Conservation (phyloP, 2,329 filamentous ascomycete genomes). For the Trichoderma lentiforme region DNA sequence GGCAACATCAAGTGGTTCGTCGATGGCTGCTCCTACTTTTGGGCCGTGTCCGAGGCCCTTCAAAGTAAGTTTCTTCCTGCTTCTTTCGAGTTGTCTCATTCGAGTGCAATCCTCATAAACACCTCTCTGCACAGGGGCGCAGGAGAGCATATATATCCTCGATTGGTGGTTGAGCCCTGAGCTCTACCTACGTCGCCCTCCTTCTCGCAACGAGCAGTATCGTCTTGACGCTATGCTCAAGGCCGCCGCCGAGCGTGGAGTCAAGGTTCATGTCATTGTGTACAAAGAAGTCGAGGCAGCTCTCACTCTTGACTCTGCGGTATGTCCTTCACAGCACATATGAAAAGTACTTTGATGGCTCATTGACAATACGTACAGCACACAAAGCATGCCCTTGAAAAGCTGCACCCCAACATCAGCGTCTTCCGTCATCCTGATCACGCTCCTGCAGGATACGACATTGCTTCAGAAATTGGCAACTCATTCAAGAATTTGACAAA, state of each 20-base stretch:
- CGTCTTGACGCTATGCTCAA: slow-evolving; percentile 79
- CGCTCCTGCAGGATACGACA: slow-evolving; percentile 65
- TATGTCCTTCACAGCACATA: slow-evolving; percentile 33
- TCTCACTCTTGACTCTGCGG: slow-evolving; percentile 56
- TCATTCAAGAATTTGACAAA: slow-evolving; percentile 50
- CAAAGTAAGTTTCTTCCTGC: slow-evolving; percentile 48
- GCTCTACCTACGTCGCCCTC: slow-evolving; percentile 79
- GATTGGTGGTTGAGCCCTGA: slow-evolving; percentile 92
- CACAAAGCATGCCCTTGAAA: slow-evolving; percentile 76
- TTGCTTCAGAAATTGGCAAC: slow-evolving; percentile 66
- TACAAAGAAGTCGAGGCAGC: slow-evolving; percentile 89
- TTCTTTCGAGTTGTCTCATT: not conserved
- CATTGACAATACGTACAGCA: slow-evolving; percentile 45
- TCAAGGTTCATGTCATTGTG: slow-evolving; percentile 80
- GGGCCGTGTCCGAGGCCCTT: slow-evolving; percentile 75
- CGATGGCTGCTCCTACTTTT: slow-evolving; percentile 81
- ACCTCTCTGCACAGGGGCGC: slow-evolving; percentile 50
- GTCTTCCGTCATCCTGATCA: slow-evolving; percentile 93
- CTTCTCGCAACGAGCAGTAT: slow-evolving; percentile 76
- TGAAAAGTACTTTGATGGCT: slow-evolving; percentile 22
- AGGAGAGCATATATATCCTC: slow-evolving; percentile 77
- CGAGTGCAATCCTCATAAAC: not conserved
- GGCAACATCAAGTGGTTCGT: slow-evolving; percentile 86
- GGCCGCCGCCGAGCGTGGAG: slow-evolving; percentile 77
- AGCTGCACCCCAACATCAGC: slow-evolving; percentile 75